Evolutionary conservation across 2,329 filamentous ascomycete species (phyloP).

Genomic region (Huntiella abstrusa): DNA sequence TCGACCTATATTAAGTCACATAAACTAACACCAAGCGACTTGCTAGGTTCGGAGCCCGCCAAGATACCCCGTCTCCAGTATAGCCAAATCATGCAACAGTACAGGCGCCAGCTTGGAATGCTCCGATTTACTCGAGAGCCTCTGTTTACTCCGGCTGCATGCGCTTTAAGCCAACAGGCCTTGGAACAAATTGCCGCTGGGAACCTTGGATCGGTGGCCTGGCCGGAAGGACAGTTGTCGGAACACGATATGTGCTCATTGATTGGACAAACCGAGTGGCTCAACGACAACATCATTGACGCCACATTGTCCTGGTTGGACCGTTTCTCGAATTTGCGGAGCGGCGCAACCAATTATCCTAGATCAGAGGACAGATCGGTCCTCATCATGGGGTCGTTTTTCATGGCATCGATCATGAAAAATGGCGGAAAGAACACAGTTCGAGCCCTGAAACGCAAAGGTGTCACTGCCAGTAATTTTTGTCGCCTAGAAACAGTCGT

Average conservation of each 20-base stretch:
- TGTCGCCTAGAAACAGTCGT: constrained; percentile 48
- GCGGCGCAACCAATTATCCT: constrained; percentile 31
- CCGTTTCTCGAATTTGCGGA: constrained; percentile 35
- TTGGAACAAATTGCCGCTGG: not conserved
- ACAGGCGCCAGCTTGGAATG: no score
- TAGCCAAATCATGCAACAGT: no score
- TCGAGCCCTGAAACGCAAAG: constrained; percentile 36
- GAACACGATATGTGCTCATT: constrained; percentile 44
- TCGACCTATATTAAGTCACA: no score
- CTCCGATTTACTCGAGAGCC: no score
- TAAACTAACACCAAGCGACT: no score
- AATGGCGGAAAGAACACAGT: constrained; percentile 29
- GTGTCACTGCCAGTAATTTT: constrained; percentile 40
- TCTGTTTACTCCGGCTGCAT: no score
- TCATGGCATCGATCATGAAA: constrained; percentile 35
- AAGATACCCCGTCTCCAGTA: no score
- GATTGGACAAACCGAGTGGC: constrained; percentile 40
- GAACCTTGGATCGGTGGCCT: not conserved
- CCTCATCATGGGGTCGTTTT: constrained; percentile 45
- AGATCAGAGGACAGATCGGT: constrained; percentile 33
- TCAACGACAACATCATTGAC: constrained; percentile 63
- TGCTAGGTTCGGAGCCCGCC: no score
- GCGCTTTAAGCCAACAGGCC: not conserved
- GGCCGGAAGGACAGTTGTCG: constrained; percentile 13
- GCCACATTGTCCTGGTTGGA: constrained; percentile 43